phyloP scores from a whole-genome alignment of 176 grass and related monocot species.

The Oryza meridionalis region DNA sequence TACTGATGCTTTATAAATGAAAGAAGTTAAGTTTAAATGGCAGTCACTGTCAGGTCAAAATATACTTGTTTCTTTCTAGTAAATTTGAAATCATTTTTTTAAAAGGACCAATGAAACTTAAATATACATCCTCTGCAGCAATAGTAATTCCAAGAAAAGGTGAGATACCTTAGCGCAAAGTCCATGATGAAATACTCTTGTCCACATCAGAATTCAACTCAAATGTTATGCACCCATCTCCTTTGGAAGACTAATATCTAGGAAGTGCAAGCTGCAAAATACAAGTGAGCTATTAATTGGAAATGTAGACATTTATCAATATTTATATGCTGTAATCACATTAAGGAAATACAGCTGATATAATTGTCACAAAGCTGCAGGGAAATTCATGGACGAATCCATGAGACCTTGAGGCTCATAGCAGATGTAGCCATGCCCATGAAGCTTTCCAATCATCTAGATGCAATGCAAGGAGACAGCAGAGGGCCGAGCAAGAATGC shows the following conservation, averaged over 20 bases:
- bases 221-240: conserved; percentile 61
- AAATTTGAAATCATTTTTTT: background rate
- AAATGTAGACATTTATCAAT: background rate
- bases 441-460: background rate
- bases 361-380: background rate
- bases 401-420: background rate
- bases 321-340: conserved; percentile 1
- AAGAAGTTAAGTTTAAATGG: conserved; percentile 10
- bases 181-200: conserved; percentile 22
- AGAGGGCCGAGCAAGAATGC: background rate
- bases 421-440: background rate
- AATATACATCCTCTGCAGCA: background rate
- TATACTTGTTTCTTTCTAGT: conserved; percentile 21
- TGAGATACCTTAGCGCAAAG: conserved; percentile 45
- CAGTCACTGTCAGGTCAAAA: background rate
- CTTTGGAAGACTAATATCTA: conserved; percentile 72
- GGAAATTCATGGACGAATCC: background rate
- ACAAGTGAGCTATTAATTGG: conserved; percentile 21
- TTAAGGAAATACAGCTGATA: background rate
- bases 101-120: background rate
- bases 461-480: background rate
- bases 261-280: conserved; percentile 68
- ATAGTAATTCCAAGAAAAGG: background rate
- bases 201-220: conserved; percentile 21
- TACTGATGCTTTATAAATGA: conserved; percentile 3